Conservation (phyloP, 176 grass and related monocot genomes). For the Oropetium thomaeum region DNA sequence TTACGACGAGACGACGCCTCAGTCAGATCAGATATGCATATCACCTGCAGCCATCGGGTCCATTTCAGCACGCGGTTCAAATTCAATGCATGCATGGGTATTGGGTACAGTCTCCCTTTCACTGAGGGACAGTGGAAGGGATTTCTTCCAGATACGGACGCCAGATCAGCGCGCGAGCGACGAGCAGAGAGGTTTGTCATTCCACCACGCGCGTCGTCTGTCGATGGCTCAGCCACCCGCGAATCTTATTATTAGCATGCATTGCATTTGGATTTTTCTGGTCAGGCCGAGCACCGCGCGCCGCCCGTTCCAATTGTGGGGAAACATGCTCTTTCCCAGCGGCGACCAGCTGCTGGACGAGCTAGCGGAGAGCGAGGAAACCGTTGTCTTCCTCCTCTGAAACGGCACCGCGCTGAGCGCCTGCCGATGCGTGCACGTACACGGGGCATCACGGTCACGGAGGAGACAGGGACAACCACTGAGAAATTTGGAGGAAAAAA, state of each 20-base stretch:
- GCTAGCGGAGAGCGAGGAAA: too few species aligned
- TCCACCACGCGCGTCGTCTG: too few species aligned
- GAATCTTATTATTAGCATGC: too few species aligned
- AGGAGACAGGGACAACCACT: background rate
- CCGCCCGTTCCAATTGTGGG: background rate
- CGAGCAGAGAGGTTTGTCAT: background rate
- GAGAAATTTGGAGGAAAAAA: conserved; percentile 1
- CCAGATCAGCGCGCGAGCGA: background rate
- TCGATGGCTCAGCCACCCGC: too few species aligned
- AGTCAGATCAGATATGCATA: too few species aligned
- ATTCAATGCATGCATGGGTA: background rate
- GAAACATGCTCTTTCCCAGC: background rate
- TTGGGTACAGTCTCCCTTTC: too few species aligned
- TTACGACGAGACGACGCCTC: too few species aligned
- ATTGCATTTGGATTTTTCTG: too few species aligned
- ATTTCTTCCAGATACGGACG: background rate
- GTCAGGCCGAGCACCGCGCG: background rate
- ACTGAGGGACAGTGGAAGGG: background rate
- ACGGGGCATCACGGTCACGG: too few species aligned
- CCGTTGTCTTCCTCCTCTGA: background rate
- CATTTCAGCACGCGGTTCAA: conserved; percentile 10
- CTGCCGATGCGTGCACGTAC: conserved; percentile 19
- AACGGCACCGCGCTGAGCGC: background rate
- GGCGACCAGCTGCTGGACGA: background rate
- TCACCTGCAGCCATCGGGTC: background rate